phyloP scores from a whole-genome alignment of 495 filamentous ascomycete genomes.

The Clavariopsis aquatica region DNA sequence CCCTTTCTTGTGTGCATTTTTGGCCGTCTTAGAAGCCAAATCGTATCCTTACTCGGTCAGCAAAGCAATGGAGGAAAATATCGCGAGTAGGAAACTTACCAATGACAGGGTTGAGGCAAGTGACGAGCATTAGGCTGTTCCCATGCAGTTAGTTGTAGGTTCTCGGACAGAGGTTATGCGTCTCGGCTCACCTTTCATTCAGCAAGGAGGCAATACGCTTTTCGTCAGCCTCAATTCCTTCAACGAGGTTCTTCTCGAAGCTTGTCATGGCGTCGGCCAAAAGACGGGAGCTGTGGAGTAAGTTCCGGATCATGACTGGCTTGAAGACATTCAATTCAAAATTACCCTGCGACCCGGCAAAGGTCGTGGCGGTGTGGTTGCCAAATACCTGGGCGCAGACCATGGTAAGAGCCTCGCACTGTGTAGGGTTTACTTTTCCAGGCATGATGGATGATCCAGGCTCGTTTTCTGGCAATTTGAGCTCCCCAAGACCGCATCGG shows the following conservation, averaged over 20 bases:
- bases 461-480: constrained; percentile 94
- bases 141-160: background rate
- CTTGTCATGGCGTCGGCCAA: constrained; percentile 89
- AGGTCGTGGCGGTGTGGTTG: constrained; percentile 87
- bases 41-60: constrained; percentile 60
- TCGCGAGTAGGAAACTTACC: constrained; percentile 48
- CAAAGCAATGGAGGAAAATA: background rate
- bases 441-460: constrained; percentile 98
- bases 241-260: constrained; percentile 91
- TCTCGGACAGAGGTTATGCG: background rate
- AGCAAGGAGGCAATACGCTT: constrained; percentile 81
- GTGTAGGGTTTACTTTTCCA: constrained; percentile 98
- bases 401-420: constrained; percentile 98
- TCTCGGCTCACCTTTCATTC: constrained; percentile 70
- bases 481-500: constrained; percentile 91
- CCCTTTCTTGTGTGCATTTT: constrained; percentile 99
- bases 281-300: constrained; percentile 85
- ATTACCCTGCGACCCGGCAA: constrained; percentile 95
- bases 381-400: constrained; percentile 96
- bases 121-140: constrained; percentile 95
- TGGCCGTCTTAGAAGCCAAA: constrained; percentile 95
- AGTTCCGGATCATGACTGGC: constrained; percentile 90
- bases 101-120: constrained; percentile 97
- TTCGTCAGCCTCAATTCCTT: constrained; percentile 89
- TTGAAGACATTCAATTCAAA: constrained; percentile 99